Base-by-base conservation (phyloP, 164 flowering plant genomes). In the Annona cherimola region DNA sequence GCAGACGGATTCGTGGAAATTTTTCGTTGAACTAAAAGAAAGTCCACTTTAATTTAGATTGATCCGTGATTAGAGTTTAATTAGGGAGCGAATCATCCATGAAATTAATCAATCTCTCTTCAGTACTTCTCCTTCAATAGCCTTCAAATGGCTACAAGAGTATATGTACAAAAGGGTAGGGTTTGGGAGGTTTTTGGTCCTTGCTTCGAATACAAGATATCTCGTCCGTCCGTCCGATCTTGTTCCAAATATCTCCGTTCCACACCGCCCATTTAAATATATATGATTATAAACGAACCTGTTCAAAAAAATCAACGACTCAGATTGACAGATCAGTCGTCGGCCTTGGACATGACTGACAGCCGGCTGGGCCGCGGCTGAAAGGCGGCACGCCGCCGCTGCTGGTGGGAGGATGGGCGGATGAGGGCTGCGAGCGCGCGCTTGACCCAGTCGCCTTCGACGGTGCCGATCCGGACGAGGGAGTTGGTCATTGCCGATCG, bases 401-500 rank as follows among this genome's bases (percentile, higher is more conserved):
- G 89, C 65, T 83, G 85, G 72, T 86, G 89, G 0, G 87, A 85
- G 16, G 89, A 87, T n/a, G 90, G 93, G 35, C 93, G 79, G 61
- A 87, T 87, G 77, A 87, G 67, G 19, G 93, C 88, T 0, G 89
- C 54, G 16, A 89, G 60, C 1, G 90, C 85, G 42, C 93, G 71
- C 74, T 75, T 87, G 54, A 89, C 86, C 73, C 73, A 70, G 40
- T 89, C 90, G 1, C 89, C 92, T 63, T 89, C 90, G 4, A 87
- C 93, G 11, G 88, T 83, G 0, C 88, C 86, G 77, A 88, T 88
- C 66, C 90, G 75, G 1, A 88, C 90, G 3, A 88, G 76, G 16
- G 93, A 89, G 67, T 89, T 89, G 72, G 89, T 86, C 90, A 89
- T 89, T 61, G 90, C 88, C 43, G 90, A 89, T 62, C 90, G 74